Evolutionary conservation across 1,284 basidiomycete genomes (phyloP).

Genomic region (Pseudozyma hubeiensis): DNA sequence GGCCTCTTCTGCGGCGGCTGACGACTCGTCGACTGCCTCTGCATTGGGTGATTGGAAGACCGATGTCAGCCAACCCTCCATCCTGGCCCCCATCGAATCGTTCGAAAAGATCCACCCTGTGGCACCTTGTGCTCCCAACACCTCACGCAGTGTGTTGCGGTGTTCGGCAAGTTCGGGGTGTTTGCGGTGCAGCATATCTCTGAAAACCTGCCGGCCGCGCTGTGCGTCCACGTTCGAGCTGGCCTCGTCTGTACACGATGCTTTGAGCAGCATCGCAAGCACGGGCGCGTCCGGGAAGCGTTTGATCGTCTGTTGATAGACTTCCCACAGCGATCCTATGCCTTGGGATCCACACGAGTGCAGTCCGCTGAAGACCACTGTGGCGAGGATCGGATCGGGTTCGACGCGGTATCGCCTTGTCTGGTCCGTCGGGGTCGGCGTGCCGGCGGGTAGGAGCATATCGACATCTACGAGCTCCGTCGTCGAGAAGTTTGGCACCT

Average conservation of each 20-base stretch:
- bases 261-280: conserved; percentile 38
- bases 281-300: conserved; percentile 39
- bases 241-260: conserved; percentile 9
- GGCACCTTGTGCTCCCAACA: conserved; percentile 13
- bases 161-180: conserved; percentile 28
- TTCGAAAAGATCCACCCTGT: conserved; percentile 37
- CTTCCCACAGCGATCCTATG: conserved; percentile 27
- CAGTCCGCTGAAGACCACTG: conserved; percentile 39
- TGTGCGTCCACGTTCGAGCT: conserved; percentile 10
- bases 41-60: conserved; percentile 9
- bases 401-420: conserved; percentile 7
- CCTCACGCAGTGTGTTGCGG: conserved; percentile 15
- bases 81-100: conserved; percentile 15
- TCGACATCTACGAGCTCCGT: not conserved
- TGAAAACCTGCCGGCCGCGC: conserved; percentile 28
- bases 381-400: conserved; percentile 26
- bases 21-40: not conserved
- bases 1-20: not conserved
- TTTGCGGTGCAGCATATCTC: conserved; percentile 30
- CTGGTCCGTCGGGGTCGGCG: not conserved
- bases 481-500: conserved; percentile 7
- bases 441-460: not conserved
- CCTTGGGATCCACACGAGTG: conserved; percentile 19
- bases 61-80: conserved; percentile 42
- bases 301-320: conserved; percentile 29